Percentiles rank a stretch among this genome's conserved stretches.
phyloP scores from a whole-genome alignment of 129 eudicot genomes.

The Ambrosia trifida region DNA sequence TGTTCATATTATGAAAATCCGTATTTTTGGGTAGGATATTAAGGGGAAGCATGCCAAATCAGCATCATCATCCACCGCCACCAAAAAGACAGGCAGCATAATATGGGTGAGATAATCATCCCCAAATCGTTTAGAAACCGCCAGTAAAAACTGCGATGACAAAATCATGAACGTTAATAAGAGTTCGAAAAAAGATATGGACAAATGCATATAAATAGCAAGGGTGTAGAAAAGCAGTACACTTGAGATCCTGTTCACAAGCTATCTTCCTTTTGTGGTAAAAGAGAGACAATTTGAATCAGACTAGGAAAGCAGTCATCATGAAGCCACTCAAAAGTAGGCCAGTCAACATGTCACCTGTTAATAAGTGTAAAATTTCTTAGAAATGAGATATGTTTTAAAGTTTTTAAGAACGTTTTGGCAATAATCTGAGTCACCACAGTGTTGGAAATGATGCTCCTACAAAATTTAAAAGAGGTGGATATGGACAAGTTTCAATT shows the following conservation, averaged over 20 bases:
- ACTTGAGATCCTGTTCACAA: constrained; percentile 68
- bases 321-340: constrained; percentile 89
- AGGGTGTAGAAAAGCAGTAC: constrained; percentile 33
- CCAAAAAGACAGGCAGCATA: constrained; percentile 76
- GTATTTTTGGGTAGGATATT: constrained; percentile 54
- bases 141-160: constrained; percentile 67
- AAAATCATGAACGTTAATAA: constrained; percentile 6
- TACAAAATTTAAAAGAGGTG: constrained; percentile 57
- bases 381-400: background rate
- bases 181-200: constrained; percentile 8
- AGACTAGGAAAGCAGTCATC: constrained; percentile 81
- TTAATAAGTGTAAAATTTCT: constrained; percentile 25
- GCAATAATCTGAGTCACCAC: background rate
- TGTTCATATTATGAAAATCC: too few relatives aligned
- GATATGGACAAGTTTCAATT: constrained; percentile 83
- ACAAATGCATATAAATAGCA: background rate
- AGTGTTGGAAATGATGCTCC: constrained; percentile 51
- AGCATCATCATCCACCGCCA: constrained; percentile 79
- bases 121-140: constrained; percentile 67
- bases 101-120: constrained; percentile 74
- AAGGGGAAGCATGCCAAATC: constrained; percentile 70
- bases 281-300: constrained; percentile 71
- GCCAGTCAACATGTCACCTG: constrained; percentile 89
- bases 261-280: constrained; percentile 89
- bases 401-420: background rate